phyloP scores from a whole-genome alignment of 805 yeast genomes.

The Tanozyma kutaoensis region DNA sequence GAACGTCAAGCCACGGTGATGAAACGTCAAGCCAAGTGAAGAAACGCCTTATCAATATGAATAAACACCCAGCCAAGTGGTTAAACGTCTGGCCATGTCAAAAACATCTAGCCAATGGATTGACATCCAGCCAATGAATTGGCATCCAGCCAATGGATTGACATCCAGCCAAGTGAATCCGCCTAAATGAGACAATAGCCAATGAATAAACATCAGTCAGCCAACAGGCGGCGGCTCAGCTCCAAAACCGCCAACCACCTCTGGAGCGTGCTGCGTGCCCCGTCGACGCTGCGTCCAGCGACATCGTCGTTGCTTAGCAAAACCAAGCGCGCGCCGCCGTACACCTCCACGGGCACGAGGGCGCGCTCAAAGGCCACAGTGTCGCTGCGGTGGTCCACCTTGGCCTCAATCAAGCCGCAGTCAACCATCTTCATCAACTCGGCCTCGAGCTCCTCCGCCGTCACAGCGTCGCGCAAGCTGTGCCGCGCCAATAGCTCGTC shows the following conservation, averaged over 20 bases:
- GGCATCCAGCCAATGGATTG: neutral
- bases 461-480: slow-evolving; percentile 6
- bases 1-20: too few species aligned
- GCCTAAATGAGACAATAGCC: neutral
- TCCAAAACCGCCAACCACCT: slow-evolving; percentile 10
- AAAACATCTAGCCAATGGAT: neutral
- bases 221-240: slow-evolving; percentile 1
- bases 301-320: slow-evolving; percentile 14
- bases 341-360: slow-evolving; percentile 17
- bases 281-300: slow-evolving; percentile 5
- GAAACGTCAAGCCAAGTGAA: too few species aligned
- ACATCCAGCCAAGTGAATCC: neutral
- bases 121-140: neutral
- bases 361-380: slow-evolving; percentile 8
- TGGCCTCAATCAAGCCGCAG: slow-evolving; percentile 9
- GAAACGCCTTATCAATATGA: too few species aligned
- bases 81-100: neutral
- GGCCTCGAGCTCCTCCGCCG: slow-evolving; percentile 5
- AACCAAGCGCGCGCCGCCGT: slow-evolving; percentile 8
- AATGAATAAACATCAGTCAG: neutral
- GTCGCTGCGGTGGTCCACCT: slow-evolving; percentile 13
- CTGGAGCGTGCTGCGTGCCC: slow-evolving; percentile 7
- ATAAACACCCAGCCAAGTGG: too few species aligned
- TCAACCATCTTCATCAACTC: slow-evolving; percentile 14
- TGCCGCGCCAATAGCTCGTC: slow-evolving; percentile 7